Evolutionary conservation across 352 stramenopile genomes (phyloP), one percentile per base, ranked within the genome.

Genomic region (Globisporangium ultimum): DNA sequence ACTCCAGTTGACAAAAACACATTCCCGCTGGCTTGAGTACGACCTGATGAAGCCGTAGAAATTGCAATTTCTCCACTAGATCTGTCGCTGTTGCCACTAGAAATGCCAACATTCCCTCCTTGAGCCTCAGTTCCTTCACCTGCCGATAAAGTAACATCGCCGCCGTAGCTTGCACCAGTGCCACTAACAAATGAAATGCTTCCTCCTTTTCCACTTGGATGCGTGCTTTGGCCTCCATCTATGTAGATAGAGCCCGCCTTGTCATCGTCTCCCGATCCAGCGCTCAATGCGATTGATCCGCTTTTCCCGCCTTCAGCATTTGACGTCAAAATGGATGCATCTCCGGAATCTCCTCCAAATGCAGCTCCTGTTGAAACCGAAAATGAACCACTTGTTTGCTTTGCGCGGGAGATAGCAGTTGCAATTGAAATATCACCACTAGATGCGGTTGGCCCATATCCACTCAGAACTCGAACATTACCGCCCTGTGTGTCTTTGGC

Each of bases 291-390:
- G 20, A 61, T 61, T 10, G 55, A 61, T 5, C 55, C 55, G 17
- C 46, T 48, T 12, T 22, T n/a, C n/a, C 72, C 60, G 20, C 45
- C 45, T 32, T 32, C 28, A 36, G 70, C 64, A 17, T 24, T n/a
- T 15, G 60, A 66, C 10, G 69, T 74, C 17, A 53, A 54, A 43
- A 78, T 65, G 4, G 56, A 71, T 53, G 78, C 68, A 8, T 63
- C 41, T 14, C 72, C 72, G 3, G 69, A 76, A 58, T 64, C 54
- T 9, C 61, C 67, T 28, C 69, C 72, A 55, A 56, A 64, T 5
- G 58, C 51, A 51, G 46, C 10, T 28, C 68, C 68, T 20, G 65
- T 66, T 12, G 43, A 61, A 17, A 76, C 20, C 24, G 28, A 52
- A 9, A 76, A 10, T 1, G 49, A 47, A 0, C 68, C 68, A 50